These are phyloP conservation scores for Gossypium ekmanianum DNA, from an alignment of 345 rosid genomes.

Conservation along the genomic window DNA sequence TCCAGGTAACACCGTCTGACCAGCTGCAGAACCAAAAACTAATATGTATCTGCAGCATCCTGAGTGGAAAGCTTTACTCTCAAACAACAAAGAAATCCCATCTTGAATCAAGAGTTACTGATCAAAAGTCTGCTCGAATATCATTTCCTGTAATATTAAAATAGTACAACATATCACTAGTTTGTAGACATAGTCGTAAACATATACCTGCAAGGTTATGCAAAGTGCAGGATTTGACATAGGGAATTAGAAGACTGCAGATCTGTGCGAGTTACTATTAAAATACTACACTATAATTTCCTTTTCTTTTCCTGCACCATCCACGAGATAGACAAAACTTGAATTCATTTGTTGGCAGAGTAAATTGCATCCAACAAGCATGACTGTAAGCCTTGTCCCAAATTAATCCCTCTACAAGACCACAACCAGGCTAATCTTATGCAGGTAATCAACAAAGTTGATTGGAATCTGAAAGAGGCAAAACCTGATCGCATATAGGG, in stretches of 20 bases:
- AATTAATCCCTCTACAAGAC: background rate
- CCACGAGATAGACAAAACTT: background rate
- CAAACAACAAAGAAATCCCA: constrained; percentile 14
- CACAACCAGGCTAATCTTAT: background rate
- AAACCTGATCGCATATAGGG: constrained; percentile 88
- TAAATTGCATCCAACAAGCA: background rate
- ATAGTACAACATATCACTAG: background rate
- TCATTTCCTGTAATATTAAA: constrained; percentile 37
- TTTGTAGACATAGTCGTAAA: background rate
- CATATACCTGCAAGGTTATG: background rate
- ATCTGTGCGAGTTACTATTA: background rate
- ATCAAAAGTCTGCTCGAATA: constrained; percentile 17
- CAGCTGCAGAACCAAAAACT: constrained; percentile 11
- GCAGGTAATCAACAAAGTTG: background rate
- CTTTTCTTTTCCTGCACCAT: background rate
- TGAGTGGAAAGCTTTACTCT: constrained; percentile 17
- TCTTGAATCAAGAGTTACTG: constrained; percentile 21
- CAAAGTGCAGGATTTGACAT: background rate
- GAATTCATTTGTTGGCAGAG: background rate
- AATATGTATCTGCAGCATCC: constrained; percentile 20
- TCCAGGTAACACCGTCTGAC: constrained; percentile 17
- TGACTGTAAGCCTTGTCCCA: background rate
- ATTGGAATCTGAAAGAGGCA: constrained; percentile 7
- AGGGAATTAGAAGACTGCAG: background rate
- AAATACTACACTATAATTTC: background rate